Base-by-base conservation (phyloP, 441 rosid genomes). In the Bruguiera hainesii region DNA sequence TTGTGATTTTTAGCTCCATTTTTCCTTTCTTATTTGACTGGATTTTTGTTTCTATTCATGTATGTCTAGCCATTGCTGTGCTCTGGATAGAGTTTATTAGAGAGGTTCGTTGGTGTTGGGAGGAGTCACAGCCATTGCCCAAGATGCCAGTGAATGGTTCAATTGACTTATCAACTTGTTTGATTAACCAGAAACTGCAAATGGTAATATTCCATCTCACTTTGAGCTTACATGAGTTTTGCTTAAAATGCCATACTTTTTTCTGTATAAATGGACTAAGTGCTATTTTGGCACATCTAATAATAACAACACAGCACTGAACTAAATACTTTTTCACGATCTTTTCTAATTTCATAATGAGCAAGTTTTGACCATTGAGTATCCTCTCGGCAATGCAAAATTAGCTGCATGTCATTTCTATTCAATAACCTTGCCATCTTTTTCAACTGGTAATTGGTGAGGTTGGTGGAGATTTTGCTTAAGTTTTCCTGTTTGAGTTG, bases 51-150 rank as follows among this genome's bases (percentile, higher is more conserved):
- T 79, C 71, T 67, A 58, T 69, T 70, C 60, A 59, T 81, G 49
- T 71, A 48, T 53, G 9, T 53, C 64, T 72, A 95, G 99, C 99
- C 70, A 89, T 95, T 76, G 93, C 99, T 64, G 82, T 78, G 68
- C 93, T 95, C 73, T 95, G 99, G 99, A 73, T 92, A 74, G 99
- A 96, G 78, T 96, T 96, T 77, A 90, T 90, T 77, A 91, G 94
- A 65, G 99, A 96, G 87, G 88, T 90, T 70, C 96, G 96, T 67
- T 96, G 95, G 95, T 93, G 85, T 73, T 96, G 99, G 99, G 99
- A 96, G 81, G 99, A 96, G 83, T 78, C 92, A 50, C 97, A 90
- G 69, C 80, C 91, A 29, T 76, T 96, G 82, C 97, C 99, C 37
- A 89, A 85, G 83, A 81, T 90, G 86, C 82, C 83, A 56, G 64